These are phyloP conservation scores for Cyberlindnera xishuangbannaensis DNA, from an alignment of 805 yeast species.

Conservation along the genomic window DNA sequence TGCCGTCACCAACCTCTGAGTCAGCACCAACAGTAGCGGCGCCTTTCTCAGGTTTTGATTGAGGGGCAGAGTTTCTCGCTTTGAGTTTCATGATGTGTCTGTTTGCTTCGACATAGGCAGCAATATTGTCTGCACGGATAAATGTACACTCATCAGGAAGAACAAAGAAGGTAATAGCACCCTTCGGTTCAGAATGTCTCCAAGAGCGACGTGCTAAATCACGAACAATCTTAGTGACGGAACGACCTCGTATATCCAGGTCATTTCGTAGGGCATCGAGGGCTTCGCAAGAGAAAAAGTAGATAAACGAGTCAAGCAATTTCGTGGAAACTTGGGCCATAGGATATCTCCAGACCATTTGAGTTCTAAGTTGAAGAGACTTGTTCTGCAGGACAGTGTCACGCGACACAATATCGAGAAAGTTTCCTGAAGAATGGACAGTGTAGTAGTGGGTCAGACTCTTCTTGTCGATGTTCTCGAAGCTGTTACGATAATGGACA, in stretches of 20 bases:
- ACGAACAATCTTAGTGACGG: conserved; percentile 66
- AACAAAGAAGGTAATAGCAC: conserved; percentile 62
- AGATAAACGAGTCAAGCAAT: conserved; percentile 68
- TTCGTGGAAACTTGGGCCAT: conserved; percentile 70
- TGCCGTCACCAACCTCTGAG: conserved; percentile 64
- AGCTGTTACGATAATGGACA: conserved; percentile 66
- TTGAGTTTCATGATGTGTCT: conserved; percentile 64
- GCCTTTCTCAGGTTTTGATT: conserved; percentile 36
- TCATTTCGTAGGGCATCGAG: conserved; percentile 41
- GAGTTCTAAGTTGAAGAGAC: conserved; percentile 71
- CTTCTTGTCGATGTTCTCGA: conserved; percentile 78
- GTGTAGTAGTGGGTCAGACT: conserved; percentile 63
- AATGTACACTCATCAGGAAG: conserved; percentile 68
- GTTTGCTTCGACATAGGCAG: conserved; percentile 87
- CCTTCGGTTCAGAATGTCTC: conserved; percentile 60
- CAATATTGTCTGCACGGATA: conserved; percentile 70
- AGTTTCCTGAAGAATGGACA: conserved; percentile 50
- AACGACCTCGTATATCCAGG: conserved; percentile 29
- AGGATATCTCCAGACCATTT: conserved; percentile 86
- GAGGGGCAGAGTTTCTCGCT: conserved; percentile 35
- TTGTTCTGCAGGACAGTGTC: conserved; percentile 68
- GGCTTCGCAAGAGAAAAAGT: conserved; percentile 52
- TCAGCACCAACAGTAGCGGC: conserved; percentile 84
- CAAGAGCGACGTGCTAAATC: conserved; percentile 90
- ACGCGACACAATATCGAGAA: conserved; percentile 69